Percentiles rank a stretch among this genome's conserved stretches.
Conservation (phyloP, 2,329 filamentous ascomycete species). For the Cephalotrichum gorgonifer region DNA sequence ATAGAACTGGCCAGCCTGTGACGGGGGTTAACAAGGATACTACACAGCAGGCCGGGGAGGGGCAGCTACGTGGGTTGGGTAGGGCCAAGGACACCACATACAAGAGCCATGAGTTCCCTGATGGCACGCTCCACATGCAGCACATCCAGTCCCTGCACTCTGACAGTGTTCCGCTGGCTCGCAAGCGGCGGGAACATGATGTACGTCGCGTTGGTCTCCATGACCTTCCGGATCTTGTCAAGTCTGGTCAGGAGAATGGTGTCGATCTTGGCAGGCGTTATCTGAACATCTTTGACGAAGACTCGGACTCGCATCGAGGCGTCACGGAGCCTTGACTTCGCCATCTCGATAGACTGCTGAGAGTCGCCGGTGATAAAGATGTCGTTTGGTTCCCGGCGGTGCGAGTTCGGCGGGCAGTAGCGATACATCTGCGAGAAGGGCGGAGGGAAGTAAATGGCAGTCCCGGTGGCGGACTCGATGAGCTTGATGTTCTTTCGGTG, state of each 20-base stretch:
- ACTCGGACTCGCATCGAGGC: constrained; percentile 71
- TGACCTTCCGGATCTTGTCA: constrained; percentile 96
- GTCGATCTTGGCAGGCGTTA: constrained; percentile 88
- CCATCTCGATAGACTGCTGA: constrained; percentile 71
- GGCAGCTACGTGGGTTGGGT: constrained; percentile 18
- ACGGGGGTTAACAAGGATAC: neutral
- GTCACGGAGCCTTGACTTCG: constrained; percentile 86
- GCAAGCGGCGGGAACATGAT: constrained; percentile 85
- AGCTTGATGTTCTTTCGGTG: constrained; percentile 96
- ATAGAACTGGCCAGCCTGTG: constrained; percentile 89
- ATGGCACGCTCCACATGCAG: constrained; percentile 91
- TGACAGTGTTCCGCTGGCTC: constrained; percentile 71
- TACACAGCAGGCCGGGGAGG: neutral
- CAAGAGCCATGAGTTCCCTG: constrained; percentile 88
- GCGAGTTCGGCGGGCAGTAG: constrained; percentile 75
- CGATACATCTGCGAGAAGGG: constrained; percentile 87
- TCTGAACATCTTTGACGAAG: constrained; percentile 83
- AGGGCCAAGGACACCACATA: constrained; percentile 33
- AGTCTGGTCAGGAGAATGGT: constrained; percentile 82
- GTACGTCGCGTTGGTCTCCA: constrained; percentile 92
- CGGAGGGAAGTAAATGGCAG: constrained; percentile 95
- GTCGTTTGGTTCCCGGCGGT: constrained; percentile 73
- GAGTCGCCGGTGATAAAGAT: constrained; percentile 93
- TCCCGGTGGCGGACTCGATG: constrained; percentile 91
- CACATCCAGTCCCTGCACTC: constrained; percentile 88